Percentiles rank a stretch among this genome's conserved stretches.
phyloP scores from a whole-genome alignment of 108 stramenopile species.

The Parmales sp. region DNA sequence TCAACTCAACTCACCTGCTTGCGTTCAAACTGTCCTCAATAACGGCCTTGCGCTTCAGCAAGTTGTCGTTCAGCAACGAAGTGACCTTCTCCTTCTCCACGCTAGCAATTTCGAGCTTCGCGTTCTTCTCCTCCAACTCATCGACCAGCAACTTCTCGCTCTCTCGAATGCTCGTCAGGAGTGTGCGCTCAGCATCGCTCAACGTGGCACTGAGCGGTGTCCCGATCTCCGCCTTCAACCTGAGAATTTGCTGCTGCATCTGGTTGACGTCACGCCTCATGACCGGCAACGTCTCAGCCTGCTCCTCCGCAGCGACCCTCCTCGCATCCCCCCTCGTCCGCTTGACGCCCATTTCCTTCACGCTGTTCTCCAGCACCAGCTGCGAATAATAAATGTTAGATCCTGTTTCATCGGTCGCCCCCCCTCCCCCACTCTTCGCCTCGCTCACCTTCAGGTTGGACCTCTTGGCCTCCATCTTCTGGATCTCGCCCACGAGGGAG shows the following conservation, averaged over 20 bases:
- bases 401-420: conserved; percentile 3
- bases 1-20: no score
- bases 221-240: conserved; percentile 70
- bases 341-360: conserved; percentile 37
- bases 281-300: conserved; percentile 49
- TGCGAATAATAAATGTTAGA: neutral
- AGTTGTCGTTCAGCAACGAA: conserved; percentile 67
- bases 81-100: conserved; percentile 51
- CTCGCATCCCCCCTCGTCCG: conserved; percentile 34
- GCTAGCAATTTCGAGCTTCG: conserved; percentile 49
- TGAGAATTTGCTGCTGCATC: conserved; percentile 48
- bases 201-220: conserved; percentile 54
- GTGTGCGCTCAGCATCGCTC: conserved; percentile 50
- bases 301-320: conserved; percentile 52
- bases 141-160: conserved; percentile 34
- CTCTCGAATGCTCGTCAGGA: conserved; percentile 42
- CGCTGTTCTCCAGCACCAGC: conserved; percentile 44
- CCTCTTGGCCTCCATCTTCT: conserved; percentile 57
- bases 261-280: conserved; percentile 51
- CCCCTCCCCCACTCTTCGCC: conserved; percentile 32
- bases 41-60: conserved; percentile 64
- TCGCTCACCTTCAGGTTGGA: conserved; percentile 51
- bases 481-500: conserved; percentile 53
- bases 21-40: conserved; percentile 28
- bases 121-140: conserved; percentile 52